These are phyloP conservation scores for Fragaria vesca DNA, from an alignment of 306 rosid species.

Conservation along the genomic window DNA sequence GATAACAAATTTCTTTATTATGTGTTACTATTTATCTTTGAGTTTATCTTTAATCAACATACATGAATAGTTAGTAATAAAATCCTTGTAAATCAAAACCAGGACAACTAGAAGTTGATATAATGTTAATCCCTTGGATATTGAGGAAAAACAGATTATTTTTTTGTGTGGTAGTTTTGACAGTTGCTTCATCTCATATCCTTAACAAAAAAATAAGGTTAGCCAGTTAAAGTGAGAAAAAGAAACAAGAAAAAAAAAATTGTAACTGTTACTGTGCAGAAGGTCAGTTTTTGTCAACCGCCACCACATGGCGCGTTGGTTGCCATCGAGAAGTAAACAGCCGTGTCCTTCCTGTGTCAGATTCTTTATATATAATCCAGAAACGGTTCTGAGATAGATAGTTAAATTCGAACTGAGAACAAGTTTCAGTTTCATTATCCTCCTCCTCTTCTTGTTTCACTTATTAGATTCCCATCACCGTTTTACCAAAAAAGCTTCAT, in stretches of 20 bases:
- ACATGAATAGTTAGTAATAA: no score
- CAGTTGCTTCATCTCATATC: neutral
- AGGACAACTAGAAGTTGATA: neutral
- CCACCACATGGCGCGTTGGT: constrained; percentile 15
- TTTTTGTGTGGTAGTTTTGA: neutral
- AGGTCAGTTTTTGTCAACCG: constrained; percentile 9
- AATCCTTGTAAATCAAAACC: no score
- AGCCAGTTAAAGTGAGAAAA: neutral
- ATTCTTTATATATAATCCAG: neutral
- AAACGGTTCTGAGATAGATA: neutral
- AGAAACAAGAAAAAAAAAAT: neutral
- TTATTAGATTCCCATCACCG: neutral
- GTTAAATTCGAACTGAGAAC: neutral
- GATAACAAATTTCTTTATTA: neutral
- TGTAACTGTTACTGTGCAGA: neutral
- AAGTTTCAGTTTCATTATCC: neutral
- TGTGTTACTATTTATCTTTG: neutral
- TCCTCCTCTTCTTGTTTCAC: neutral
- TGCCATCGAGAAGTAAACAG: neutral
- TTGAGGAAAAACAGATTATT: no score
- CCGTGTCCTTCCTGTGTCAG: neutral
- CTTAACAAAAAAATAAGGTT: neutral
- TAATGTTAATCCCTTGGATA: no score
- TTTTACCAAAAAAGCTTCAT: neutral
- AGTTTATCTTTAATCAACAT: no score